Percentiles rank a stretch among this genome's conserved stretches.
Conservation (phyloP, 306 rosid species). For the Begonia peltatifolia region DNA sequence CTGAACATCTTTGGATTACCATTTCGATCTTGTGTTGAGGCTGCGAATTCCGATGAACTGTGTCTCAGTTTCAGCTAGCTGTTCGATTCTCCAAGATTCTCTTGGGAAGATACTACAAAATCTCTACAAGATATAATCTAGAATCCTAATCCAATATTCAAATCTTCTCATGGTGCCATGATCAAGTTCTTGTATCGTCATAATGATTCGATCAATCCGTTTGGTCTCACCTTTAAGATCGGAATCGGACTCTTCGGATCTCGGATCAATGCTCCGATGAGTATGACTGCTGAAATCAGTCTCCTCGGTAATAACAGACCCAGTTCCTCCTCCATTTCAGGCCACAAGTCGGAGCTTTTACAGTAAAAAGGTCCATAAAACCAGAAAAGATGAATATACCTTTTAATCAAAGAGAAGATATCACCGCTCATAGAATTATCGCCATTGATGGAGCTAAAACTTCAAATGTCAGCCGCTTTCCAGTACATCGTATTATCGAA, state of each 20-base stretch:
- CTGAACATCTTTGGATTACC: not conserved
- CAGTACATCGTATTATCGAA: not conserved
- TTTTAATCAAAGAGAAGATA: too few relatives aligned
- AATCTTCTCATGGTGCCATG: too few relatives aligned
- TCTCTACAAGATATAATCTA: too few relatives aligned
- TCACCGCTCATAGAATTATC: too few relatives aligned
- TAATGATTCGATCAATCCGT: not conserved
- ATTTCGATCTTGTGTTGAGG: not conserved
- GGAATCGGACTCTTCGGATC: not conserved
- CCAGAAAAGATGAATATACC: not conserved
- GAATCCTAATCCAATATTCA: too few relatives aligned
- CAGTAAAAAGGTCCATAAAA: not conserved
- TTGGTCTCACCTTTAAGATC: not conserved
- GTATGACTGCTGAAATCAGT: not conserved
- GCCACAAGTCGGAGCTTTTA: not conserved
- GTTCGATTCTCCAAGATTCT: not conserved
- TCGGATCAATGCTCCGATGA: not conserved
- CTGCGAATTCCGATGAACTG: not conserved
- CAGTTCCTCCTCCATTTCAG: not conserved
- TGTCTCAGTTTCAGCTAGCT: not conserved
- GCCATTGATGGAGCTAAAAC: too few relatives aligned
- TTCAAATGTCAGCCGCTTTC: too few relatives aligned
- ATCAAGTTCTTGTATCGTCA: not conserved
- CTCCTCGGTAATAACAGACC: not conserved
- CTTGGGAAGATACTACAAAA: too few relatives aligned